Evolutionary conservation across 495 filamentous ascomycete genomes (phyloP).

Genomic region (Ascobolus immersus): DNA sequence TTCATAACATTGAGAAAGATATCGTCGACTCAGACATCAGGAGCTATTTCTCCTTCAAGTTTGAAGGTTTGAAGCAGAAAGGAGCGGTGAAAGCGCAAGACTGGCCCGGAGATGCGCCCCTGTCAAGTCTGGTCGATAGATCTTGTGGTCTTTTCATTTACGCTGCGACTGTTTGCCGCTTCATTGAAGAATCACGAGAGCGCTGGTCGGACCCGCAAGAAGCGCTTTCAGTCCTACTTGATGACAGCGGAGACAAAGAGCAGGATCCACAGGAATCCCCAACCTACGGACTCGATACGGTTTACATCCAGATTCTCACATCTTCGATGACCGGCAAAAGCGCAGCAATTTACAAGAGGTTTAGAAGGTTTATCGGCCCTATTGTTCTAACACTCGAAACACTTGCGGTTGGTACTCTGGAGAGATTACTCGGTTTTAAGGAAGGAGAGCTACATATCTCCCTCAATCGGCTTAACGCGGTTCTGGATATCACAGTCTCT

Average conservation of each 20-base stretch:
- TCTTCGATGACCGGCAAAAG: background rate
- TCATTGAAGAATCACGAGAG: constrained; percentile 6
- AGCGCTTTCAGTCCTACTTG: background rate
- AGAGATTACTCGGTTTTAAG: background rate
- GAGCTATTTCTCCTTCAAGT: background rate
- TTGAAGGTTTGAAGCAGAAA: background rate
- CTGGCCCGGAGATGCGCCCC: constrained; percentile 5
- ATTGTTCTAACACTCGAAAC: constrained; percentile 2
- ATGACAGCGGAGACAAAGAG: background rate
- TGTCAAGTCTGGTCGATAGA: constrained; percentile 6
- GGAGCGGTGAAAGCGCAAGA: background rate
- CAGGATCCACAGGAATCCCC: background rate
- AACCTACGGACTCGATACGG: constrained; percentile 1
- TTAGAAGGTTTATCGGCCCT: constrained; percentile 1
- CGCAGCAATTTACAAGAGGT: background rate
- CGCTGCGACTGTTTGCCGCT: constrained; percentile 10
- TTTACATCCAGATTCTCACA: constrained; percentile 1
- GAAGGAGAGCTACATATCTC: background rate
- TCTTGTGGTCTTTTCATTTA: constrained; percentile 10
- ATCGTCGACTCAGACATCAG: background rate
- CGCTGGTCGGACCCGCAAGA: background rate
- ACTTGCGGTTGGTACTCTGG: background rate
- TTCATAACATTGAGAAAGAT: constrained; percentile 4
- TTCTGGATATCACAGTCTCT: background rate
- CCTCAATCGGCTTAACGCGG: background rate